Evolutionary conservation across 2,329 filamentous ascomycete genomes (phyloP).

Genomic region (Phaeosphaeriaceae sp.): DNA sequence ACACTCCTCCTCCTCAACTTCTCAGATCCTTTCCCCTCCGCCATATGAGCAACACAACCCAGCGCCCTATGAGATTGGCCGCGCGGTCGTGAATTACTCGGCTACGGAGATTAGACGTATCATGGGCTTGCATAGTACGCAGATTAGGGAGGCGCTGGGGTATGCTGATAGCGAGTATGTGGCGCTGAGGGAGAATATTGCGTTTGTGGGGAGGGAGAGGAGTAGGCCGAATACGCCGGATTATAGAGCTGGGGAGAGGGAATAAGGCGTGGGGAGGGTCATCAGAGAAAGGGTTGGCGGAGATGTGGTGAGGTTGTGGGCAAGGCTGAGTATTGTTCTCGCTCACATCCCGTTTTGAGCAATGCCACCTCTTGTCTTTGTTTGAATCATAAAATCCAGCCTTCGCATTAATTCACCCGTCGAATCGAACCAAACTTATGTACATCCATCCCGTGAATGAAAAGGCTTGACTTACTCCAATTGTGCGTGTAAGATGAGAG

Average conservation of each 20-base stretch:
- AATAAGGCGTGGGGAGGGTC: too few species aligned
- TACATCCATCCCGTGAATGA: too few species aligned
- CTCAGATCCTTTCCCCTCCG: slow-evolving; percentile 19
- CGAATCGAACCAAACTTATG: too few species aligned
- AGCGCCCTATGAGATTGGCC: slow-evolving; percentile 74
- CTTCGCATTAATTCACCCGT: too few species aligned
- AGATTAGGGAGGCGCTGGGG: slow-evolving; percentile 81
- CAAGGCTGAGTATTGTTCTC: too few species aligned
- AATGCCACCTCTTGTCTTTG: too few species aligned
- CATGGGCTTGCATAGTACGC: slow-evolving; percentile 80
- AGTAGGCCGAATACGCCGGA: slow-evolving; percentile 48
- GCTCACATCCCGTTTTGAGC: too few species aligned
- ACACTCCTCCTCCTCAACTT: slow-evolving; percentile 11
- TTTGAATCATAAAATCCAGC: too few species aligned
- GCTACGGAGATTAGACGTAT: slow-evolving; percentile 82
- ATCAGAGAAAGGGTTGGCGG: too few species aligned
- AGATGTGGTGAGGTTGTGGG: too few species aligned
- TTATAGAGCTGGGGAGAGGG: slow-evolving; percentile 14
- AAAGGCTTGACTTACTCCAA: too few species aligned
- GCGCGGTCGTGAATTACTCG: slow-evolving; percentile 93
- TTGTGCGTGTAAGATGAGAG: too few species aligned
- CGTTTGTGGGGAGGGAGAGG: slow-evolving; percentile 64
- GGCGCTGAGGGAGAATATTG: slow-evolving; percentile 85
- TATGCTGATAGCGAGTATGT: slow-evolving; percentile 97
- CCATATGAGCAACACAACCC: slow-evolving; percentile 44